Evolutionary conservation across 2,329 filamentous ascomycete species (phyloP).

Genomic region (Venturia nashicola): DNA sequence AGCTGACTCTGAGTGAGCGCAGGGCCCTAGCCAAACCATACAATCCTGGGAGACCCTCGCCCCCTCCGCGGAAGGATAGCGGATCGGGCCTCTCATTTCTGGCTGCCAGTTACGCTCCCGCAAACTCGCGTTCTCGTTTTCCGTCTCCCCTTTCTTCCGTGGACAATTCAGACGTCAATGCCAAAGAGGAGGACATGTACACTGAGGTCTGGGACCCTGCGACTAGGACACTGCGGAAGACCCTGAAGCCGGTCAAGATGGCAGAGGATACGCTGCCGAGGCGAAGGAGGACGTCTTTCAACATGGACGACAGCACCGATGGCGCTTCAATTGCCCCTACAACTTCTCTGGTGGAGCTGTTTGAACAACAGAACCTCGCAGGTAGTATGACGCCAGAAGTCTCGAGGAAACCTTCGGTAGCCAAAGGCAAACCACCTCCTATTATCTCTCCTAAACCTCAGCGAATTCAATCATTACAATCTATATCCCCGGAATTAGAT

Average conservation of each 20-base stretch:
- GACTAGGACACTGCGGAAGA: constrained; percentile 1
- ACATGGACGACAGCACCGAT: constrained; percentile 31
- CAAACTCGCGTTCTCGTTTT: not conserved
- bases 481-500: constrained; percentile 6
- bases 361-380: constrained; percentile 40
- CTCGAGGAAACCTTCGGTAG: not conserved
- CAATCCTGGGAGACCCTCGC: not conserved
- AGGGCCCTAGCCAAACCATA: not conserved
- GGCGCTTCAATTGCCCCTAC: constrained; percentile 49
- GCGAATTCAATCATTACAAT: not conserved
- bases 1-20: not conserved
- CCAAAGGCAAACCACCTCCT: constrained; percentile 3
- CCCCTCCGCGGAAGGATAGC: not conserved
- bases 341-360: constrained; percentile 54
- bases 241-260: not conserved
- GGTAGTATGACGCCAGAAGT: not conserved
- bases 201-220: not conserved
- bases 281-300: constrained; percentile 10
- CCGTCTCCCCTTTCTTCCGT: not conserved
- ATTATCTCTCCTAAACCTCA: constrained; percentile 7
- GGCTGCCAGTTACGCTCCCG: not conserved
- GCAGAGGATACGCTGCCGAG: not conserved
- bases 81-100: not conserved
- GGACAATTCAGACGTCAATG: not conserved
- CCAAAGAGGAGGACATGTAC: not conserved